Evolutionary conservation across 1,284 basidiomycete species (phyloP), one percentile per base, ranked within the genome.

Genomic region (Sporisorium scitamineum): DNA sequence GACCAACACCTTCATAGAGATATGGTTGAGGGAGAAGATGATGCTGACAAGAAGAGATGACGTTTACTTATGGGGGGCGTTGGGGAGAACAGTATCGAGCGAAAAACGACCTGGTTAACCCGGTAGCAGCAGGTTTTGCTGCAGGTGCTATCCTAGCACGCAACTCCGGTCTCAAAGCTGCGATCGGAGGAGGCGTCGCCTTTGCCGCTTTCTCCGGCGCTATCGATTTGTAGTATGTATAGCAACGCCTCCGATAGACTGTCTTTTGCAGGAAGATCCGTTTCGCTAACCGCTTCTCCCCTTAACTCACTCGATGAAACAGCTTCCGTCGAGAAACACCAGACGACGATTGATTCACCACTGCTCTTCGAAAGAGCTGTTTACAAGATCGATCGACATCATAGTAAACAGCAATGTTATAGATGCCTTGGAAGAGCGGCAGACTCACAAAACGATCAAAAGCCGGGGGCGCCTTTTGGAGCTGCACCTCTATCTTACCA

Each of bases 171-270:
- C 82, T 81, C 13, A 78, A 80, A 52, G 83, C 84, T 0, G 78
- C 82, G 11, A 62, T 85, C 16, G 79, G 77, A 13, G 83, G 84
- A 20, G 84, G 79, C 14, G 54, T 80, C 2, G 84, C 82, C 6
- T 85, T 85, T 44, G 84, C 84, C 16, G 83, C 82, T 1, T 85
- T 85, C 62, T 80, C 76, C 7, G 82, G 78, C 5, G 83, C 82
- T 3, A 85, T 85, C 54, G 84, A 85, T 59, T 60, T 80, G 55
- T 85, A 83, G 70, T 79, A 63, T 37, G 77, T 75, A 31, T 32
- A 24, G 13, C 26, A 50, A 14, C 52, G 11, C 24, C 13, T 14
- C 34, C 6, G 7, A 20, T n/a, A 42, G 14, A 2, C 14, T 9
- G n/a, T 2, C 14, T 42, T 8, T 10, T 42, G 13, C n/a, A 42